Conservation (phyloP, 257 asterid genomes). For the Capsicum rhomboideum region DNA sequence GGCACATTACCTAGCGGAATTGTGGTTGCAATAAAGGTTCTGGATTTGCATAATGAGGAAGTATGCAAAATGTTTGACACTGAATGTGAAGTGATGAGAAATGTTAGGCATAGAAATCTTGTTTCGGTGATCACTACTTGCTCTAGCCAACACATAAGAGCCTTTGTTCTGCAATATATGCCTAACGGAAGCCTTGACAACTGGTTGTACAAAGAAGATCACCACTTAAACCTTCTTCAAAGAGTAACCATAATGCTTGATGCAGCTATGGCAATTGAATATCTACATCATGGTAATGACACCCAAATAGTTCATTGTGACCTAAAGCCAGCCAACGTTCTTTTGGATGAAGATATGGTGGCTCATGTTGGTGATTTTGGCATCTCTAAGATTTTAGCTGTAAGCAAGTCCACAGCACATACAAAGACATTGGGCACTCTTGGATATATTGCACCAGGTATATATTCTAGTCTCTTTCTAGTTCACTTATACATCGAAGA, state of each 20-base stretch:
- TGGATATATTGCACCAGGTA: conserved; percentile 43
- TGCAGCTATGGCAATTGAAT: conserved; percentile 30
- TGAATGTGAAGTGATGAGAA: conserved; percentile 24
- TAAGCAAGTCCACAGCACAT: neutral
- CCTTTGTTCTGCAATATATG: conserved; percentile 29
- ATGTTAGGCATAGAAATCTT: conserved; percentile 23
- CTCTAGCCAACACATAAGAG: conserved; percentile 8
- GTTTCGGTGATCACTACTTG: conserved; percentile 27
- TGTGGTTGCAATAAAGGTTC: conserved; percentile 24
- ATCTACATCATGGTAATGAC: conserved; percentile 24
- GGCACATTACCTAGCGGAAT: conserved; percentile 14
- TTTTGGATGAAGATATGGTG: conserved; percentile 24
- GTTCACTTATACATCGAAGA: neutral
- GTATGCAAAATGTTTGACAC: conserved; percentile 15
- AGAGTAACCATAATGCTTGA: conserved; percentile 22
- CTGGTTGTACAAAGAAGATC: conserved; percentile 17
- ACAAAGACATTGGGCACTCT: conserved; percentile 30
- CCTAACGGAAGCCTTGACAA: conserved; percentile 27
- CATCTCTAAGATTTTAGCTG: conserved; percentile 20
- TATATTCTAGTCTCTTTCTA: neutral
- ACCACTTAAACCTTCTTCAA: conserved; percentile 5
- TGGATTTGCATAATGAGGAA: conserved; percentile 14
- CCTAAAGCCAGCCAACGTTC: conserved; percentile 27
- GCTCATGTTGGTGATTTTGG: conserved; percentile 18
- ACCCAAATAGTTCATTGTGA: conserved; percentile 29